A percentile compares a stretch with the other conserved stretches of the same genome.
Conservation (phyloP, 2,329 filamentous ascomycete species). For the Cercospora citrullina region DNA sequence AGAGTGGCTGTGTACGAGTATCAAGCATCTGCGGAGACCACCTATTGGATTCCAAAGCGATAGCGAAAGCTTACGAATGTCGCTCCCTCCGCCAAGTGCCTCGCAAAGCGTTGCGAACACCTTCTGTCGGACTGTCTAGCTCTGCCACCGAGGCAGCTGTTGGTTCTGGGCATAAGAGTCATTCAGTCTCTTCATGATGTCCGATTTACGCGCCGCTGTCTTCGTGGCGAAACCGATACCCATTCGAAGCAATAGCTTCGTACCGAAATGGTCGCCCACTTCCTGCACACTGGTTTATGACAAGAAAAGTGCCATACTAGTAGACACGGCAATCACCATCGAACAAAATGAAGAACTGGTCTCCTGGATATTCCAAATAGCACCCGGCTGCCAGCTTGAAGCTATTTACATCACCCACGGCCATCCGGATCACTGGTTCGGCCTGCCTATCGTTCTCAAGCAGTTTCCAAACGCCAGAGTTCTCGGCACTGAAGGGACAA, state of each 20-base stretch:
- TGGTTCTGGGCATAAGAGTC: no score
- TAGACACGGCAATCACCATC: background rate
- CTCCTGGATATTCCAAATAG: background rate
- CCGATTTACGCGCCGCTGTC: no score
- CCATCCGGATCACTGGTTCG: background rate
- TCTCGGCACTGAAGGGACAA: background rate
- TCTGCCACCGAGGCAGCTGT: no score
- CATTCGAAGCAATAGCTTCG: no score
- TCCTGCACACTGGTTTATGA: background rate
- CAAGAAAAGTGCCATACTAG: background rate
- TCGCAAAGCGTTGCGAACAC: no score
- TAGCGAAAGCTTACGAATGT: no score
- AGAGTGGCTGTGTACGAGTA: background rate
- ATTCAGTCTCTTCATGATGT: no score
- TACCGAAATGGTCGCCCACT: background rate
- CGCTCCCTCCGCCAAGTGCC: no score
- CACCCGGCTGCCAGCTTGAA: background rate
- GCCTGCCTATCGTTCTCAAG: background rate
- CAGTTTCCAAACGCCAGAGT: background rate
- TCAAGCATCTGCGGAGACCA: background rate
- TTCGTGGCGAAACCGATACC: no score
- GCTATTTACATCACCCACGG: background rate
- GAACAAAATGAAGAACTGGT: background rate
- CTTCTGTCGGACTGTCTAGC: no score
- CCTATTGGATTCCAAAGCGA: no score